These are phyloP conservation scores for Pseudonitzschia pungens DNA, from an alignment of 108 stramenopile species.

Conservation along the genomic window DNA sequence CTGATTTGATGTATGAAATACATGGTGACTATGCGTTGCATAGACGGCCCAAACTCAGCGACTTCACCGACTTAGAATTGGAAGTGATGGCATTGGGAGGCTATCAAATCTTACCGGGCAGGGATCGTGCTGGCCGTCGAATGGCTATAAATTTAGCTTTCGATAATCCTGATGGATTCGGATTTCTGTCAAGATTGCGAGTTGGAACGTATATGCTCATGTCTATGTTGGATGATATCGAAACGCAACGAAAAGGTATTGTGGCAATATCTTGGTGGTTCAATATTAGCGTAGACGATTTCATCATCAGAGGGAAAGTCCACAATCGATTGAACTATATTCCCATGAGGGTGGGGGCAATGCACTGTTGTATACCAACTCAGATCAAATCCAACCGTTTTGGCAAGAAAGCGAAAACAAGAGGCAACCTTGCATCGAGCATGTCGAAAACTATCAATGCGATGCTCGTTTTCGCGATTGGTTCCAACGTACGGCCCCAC, in stretches of 20 bases:
- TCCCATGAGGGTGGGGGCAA: slow-evolving; percentile 8
- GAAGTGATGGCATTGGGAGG: not conserved
- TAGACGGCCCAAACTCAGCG: slow-evolving; percentile 3
- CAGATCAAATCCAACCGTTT: not conserved
- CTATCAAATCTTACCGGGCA: slow-evolving; percentile 25
- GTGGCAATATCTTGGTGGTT: slow-evolving; percentile 3
- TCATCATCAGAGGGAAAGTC: slow-evolving; percentile 8
- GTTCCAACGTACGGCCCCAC: not conserved
- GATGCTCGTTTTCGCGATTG: slow-evolving; percentile 7
- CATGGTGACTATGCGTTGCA: slow-evolving; percentile 4
- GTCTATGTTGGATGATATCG: slow-evolving; percentile 4
- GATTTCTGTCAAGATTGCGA: not conserved
- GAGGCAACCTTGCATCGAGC: not conserved
- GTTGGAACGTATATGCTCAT: not conserved
- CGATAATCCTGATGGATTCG: not conserved
- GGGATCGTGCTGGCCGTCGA: slow-evolving; percentile 34
- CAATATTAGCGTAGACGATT: slow-evolving; percentile 15
- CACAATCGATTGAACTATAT: not conserved
- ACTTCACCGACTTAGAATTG: slow-evolving; percentile 1
- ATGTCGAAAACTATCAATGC: slow-evolving; percentile 8
- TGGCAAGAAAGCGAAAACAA: not conserved
- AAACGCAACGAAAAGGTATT: slow-evolving; percentile 11
- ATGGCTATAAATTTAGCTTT: slow-evolving; percentile 9
- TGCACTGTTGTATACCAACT: slow-evolving; percentile 9
- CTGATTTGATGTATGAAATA: not conserved